phyloP scores from a whole-genome alignment of 495 filamentous ascomycete genomes.

The Aspergillus saccharolyticus region DNA sequence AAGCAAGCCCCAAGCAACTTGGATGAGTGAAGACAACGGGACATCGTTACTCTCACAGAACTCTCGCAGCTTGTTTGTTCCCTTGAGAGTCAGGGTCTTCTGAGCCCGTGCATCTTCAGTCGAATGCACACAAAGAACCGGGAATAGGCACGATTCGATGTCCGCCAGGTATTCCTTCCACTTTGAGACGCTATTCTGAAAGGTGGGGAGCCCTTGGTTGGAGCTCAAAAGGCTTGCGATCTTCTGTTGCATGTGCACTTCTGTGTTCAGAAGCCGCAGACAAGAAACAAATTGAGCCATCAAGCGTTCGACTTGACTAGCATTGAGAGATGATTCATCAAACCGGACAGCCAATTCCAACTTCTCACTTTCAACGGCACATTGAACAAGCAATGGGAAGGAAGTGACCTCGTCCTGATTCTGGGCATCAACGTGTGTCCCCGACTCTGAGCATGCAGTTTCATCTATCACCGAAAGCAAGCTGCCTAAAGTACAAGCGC shows the following conservation, averaged over 20 bases:
- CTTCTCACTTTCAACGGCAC: conserved; percentile 39
- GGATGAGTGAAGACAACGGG: conserved; percentile 31
- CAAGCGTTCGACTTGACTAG: conserved; percentile 26
- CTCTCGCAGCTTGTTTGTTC: conserved; percentile 20
- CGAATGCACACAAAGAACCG: conserved; percentile 27
- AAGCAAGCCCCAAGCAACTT: conserved; percentile 52
- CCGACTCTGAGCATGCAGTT: conserved; percentile 1
- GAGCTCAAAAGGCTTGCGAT: not conserved
- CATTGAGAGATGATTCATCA: conserved; percentile 35
- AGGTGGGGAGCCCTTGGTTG: conserved; percentile 4
- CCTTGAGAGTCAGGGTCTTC: conserved; percentile 6
- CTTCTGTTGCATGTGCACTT: not conserved
- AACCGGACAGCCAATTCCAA: conserved; percentile 50
- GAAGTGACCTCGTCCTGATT: conserved; percentile 43
- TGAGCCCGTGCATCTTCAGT: conserved; percentile 4
- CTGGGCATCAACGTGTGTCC: conserved; percentile 21
- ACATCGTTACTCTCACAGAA: conserved; percentile 31
- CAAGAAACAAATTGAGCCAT: conserved; percentile 24
- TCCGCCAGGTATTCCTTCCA: conserved; percentile 49
- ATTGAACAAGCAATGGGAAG: conserved; percentile 53
- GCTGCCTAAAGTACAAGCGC: conserved; percentile 53
- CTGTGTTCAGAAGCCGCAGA: conserved; percentile 4
- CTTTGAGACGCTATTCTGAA: conserved; percentile 29
- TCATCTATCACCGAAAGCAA: conserved; percentile 36
- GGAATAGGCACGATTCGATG: conserved; percentile 52